These are phyloP conservation scores for Aspergillus fumigatiaffinis DNA, from an alignment of 2,329 filamentous ascomycete genomes.

Conservation along the genomic window DNA sequence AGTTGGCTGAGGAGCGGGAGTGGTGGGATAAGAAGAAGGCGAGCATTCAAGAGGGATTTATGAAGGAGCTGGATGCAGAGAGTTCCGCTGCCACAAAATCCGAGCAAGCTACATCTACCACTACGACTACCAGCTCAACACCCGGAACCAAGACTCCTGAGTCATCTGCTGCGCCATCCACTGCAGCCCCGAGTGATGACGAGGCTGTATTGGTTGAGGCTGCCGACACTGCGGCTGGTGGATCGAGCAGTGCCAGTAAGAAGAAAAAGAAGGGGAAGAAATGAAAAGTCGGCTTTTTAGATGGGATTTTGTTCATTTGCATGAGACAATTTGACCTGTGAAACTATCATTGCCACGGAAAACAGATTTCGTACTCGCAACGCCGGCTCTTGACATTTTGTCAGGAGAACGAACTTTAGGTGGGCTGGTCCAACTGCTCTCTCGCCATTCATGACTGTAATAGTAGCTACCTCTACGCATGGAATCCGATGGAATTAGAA, in stretches of 20 bases:
- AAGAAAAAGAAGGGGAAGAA: conserved; percentile 49
- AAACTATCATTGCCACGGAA: background rate
- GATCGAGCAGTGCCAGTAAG: conserved; percentile 24
- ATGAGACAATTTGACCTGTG: conserved; percentile 6
- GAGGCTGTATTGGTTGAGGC: conserved; percentile 74
- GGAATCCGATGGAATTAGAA: background rate
- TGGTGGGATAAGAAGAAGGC: conserved; percentile 89
- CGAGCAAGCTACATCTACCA: conserved; percentile 9
- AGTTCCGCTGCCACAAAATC: conserved; percentile 8
- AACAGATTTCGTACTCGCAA: too few species aligned
- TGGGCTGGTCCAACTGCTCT: background rate
- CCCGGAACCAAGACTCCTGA: conserved; percentile 17
- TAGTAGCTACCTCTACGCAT: background rate
- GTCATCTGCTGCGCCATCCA: conserved; percentile 25
- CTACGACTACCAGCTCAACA: conserved; percentile 6
- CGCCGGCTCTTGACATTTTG: background rate
- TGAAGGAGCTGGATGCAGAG: conserved; percentile 68
- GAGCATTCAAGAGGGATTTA: conserved; percentile 69
- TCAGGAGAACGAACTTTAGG: background rate
- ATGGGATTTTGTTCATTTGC: conserved; percentile 7
- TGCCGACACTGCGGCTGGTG: conserved; percentile 40
- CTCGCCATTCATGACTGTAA: background rate
- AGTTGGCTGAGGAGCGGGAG: conserved; percentile 69
- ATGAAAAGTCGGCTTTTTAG: conserved; percentile 19
- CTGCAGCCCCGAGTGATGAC: conserved; percentile 57